Conservation (phyloP, 2,329 filamentous ascomycete genomes). For the Zymoseptoria crescenta region DNA sequence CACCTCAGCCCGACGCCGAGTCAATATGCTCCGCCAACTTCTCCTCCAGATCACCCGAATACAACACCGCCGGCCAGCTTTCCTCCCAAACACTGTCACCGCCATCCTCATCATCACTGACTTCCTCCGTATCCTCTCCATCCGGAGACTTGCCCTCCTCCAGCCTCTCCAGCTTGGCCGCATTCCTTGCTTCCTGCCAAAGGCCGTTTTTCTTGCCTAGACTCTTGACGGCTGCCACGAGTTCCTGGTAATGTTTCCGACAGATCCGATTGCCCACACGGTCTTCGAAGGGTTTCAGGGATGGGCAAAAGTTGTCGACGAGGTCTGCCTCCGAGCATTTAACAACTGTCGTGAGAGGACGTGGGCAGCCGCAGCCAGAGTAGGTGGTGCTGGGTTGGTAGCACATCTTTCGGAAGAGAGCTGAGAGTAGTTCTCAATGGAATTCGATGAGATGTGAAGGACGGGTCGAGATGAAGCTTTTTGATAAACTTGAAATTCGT, state of each 20-base stretch:
- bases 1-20: not conserved
- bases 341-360: not conserved
- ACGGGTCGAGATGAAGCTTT: not conserved
- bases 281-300: not conserved
- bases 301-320: not conserved
- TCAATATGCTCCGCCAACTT: not conserved
- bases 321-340: not conserved
- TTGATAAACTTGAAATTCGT: not conserved
- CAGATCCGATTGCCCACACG: not conserved
- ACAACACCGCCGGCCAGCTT: not conserved
- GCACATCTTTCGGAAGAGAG: not conserved
- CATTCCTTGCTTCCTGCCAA: not conserved
- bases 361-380: constrained; percentile 4
- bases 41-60: not conserved
- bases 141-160: not conserved
- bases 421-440: not conserved
- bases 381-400: not conserved
- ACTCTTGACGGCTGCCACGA: not conserved
- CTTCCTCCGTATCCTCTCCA: not conserved
- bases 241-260: not conserved
- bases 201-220: not conserved
- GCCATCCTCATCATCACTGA: not conserved
- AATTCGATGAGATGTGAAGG: not conserved
- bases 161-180: not conserved
- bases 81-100: not conserved